A percentile compares a stretch with the other conserved stretches of the same genome.
Evolutionary conservation across 768 basidiomycete species (phyloP).

Genomic region (Podaxis mareebaensis): DNA sequence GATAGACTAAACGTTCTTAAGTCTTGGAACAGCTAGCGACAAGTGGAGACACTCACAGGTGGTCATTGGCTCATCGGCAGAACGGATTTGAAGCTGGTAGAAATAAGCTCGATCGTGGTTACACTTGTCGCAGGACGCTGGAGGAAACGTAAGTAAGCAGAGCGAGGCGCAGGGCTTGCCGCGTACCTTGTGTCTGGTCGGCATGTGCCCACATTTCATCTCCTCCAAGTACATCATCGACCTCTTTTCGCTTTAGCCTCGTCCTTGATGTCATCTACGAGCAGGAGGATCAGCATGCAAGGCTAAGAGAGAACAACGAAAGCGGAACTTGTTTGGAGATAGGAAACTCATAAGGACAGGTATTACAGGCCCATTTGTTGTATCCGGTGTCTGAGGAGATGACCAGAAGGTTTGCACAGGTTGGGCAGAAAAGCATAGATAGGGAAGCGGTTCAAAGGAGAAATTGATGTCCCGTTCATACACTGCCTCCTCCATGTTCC

Average conservation of each 20-base stretch:
- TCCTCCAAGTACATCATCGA: constrained; percentile 95
- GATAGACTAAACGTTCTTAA: constrained; percentile 49
- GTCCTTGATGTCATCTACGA: constrained; percentile 91
- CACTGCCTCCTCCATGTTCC: constrained; percentile 11
- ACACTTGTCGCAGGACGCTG: constrained; percentile 74
- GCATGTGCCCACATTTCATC: constrained; percentile 95
- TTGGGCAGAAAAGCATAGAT: constrained; percentile 90
- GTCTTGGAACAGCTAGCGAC: not conserved
- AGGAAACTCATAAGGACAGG: constrained; percentile 94
- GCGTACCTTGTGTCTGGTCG: constrained; percentile 75
- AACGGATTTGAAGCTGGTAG: constrained; percentile 94
- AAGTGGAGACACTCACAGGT: constrained; percentile 41
- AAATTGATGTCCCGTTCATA: not conserved
- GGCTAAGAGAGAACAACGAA: not conserved
- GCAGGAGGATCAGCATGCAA: not conserved
- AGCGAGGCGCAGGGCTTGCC: not conserved
- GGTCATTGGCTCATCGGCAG: constrained; percentile 92
- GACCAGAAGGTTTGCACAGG: constrained; percentile 85
- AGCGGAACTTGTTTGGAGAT: constrained; percentile 76
- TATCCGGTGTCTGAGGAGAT: constrained; percentile 76
- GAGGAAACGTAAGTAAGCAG: not conserved
- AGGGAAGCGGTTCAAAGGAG: not conserved
- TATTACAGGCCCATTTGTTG: constrained; percentile 93
- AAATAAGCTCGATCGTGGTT: constrained; percentile 87
- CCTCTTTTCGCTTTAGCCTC: constrained; percentile 81